Percentiles rank a stretch among this genome's conserved stretches.
These are phyloP conservation scores for Cercospora citrullina DNA, from an alignment of 2,329 filamentous ascomycete genomes.

Conservation along the genomic window DNA sequence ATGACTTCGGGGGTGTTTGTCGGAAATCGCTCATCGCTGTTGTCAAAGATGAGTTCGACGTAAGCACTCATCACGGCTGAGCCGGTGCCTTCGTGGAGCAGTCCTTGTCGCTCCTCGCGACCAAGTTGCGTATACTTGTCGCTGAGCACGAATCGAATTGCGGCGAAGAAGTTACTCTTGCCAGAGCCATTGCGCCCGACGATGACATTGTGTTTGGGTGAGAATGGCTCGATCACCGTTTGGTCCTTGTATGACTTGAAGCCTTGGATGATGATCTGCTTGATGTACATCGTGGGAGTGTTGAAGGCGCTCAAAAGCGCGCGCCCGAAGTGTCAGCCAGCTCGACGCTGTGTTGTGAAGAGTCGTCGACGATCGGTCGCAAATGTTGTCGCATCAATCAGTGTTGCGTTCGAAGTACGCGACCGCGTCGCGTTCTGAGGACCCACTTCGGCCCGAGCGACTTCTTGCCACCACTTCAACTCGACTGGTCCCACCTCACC, in stretches of 20 bases:
- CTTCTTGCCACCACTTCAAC: background rate
- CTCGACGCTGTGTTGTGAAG: background rate
- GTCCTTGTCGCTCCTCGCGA: conserved; percentile 89
- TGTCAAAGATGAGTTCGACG: conserved; percentile 98
- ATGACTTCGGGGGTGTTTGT: conserved; percentile 89
- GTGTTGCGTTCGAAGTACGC: conserved; percentile 3
- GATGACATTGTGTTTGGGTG: conserved; percentile 95
- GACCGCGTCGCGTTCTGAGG: background rate
- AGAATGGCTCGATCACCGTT: conserved; percentile 97
- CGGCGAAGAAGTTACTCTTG: conserved; percentile 99
- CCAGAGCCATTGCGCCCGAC: conserved; percentile 98
- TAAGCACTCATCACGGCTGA: conserved; percentile 99
- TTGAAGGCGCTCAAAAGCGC: conserved; percentile 10
- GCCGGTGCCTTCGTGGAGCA: conserved; percentile 96
- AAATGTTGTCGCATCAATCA: background rate
- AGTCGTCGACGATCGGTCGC: background rate
- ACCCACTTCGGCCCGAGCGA: background rate
- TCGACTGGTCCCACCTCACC: background rate
- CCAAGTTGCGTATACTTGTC: conserved; percentile 92
- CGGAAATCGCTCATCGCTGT: conserved; percentile 91
- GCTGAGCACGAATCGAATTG: conserved; percentile 95
- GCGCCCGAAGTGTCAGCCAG: background rate
- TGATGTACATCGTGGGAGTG: conserved; percentile 77
- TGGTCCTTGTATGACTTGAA: conserved; percentile 99
- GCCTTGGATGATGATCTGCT: conserved; percentile 99